These are phyloP conservation scores for Fusarium algeriense DNA, from an alignment of 2,329 filamentous ascomycete genomes.

Conservation along the genomic window DNA sequence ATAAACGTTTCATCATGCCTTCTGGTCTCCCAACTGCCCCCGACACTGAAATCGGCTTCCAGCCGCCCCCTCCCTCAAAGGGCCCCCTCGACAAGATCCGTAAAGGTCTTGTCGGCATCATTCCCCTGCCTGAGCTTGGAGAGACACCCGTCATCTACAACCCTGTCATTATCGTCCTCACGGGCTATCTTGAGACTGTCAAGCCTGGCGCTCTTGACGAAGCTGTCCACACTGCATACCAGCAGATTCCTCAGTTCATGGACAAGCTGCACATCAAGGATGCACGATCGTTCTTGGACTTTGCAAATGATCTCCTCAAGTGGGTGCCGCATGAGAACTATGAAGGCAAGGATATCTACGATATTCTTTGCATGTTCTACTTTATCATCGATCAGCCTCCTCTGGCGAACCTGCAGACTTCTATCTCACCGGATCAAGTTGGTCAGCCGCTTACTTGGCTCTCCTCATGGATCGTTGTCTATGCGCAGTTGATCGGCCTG, in stretches of 20 bases:
- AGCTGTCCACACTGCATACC: background rate
- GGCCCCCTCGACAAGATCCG: background rate
- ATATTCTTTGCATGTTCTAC: conserved; percentile 14
- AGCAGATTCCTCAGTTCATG: conserved; percentile 16
- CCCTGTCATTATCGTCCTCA: background rate
- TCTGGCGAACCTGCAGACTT: background rate
- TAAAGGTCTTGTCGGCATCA: background rate
- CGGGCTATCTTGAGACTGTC: background rate
- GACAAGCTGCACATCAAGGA: conserved; percentile 13
- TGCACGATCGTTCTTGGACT: conserved; percentile 8
- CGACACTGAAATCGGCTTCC: conserved; percentile 15
- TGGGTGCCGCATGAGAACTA: conserved; percentile 13
- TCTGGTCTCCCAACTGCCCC: conserved; percentile 18
- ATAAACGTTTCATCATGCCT: background rate
- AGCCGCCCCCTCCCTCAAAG: conserved; percentile 3
- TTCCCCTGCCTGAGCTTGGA: background rate
- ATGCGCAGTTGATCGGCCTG: conserved; percentile 13
- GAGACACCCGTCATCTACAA: background rate
- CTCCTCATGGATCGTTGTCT: conserved; percentile 15
- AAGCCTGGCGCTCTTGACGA: conserved; percentile 11
- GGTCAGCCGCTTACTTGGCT: conserved; percentile 10
- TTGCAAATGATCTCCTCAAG: conserved; percentile 18
- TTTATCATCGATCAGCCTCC: conserved; percentile 11
- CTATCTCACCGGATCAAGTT: background rate
- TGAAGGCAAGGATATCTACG: conserved; percentile 3